Percentiles rank a stretch among this genome's conserved stretches.
These are phyloP conservation scores for Lipomyces yamanashiensis DNA, from an alignment of 805 yeast species.

Conservation along the genomic window DNA sequence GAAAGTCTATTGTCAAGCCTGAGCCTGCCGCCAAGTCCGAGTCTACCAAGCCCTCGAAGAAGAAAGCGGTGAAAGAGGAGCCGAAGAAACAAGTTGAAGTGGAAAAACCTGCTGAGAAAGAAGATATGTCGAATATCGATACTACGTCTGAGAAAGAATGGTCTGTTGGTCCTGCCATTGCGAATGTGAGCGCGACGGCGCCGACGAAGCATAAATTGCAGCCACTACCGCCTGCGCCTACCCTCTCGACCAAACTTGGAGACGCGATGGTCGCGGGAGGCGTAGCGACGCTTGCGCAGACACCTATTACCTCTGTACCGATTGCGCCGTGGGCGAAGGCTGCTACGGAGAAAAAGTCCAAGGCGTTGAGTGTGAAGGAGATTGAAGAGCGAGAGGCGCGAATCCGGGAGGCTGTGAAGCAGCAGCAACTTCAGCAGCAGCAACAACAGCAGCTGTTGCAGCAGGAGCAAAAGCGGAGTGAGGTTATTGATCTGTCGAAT, in stretches of 20 bases:
- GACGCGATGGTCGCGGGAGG: background rate
- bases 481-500: conserved; percentile 12
- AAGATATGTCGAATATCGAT: background rate
- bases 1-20: background rate
- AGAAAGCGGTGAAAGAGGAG: background rate
- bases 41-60: background rate
- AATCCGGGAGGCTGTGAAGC: conserved; percentile 33
- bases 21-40: background rate
- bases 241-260: conserved; percentile 13
- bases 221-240: conserved; percentile 32
- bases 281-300: conserved; percentile 6
- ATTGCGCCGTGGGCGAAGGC: conserved; percentile 34
- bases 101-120: background rate
- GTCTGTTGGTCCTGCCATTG: conserved; percentile 5
- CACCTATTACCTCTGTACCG: conserved; percentile 25
- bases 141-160: background rate
- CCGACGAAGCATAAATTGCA: conserved; percentile 27
- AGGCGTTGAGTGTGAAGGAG: conserved; percentile 40
- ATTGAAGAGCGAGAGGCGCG: conserved; percentile 43
- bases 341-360: conserved; percentile 22
- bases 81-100: conserved; percentile 4
- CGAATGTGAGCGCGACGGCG: conserved; percentile 1
- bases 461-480: background rate
- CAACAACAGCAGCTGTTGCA: conserved; percentile 3
- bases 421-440: conserved; percentile 24